Conservation (phyloP, 192 early-diverging fungal species). For the Coemansia sp. region DNA sequence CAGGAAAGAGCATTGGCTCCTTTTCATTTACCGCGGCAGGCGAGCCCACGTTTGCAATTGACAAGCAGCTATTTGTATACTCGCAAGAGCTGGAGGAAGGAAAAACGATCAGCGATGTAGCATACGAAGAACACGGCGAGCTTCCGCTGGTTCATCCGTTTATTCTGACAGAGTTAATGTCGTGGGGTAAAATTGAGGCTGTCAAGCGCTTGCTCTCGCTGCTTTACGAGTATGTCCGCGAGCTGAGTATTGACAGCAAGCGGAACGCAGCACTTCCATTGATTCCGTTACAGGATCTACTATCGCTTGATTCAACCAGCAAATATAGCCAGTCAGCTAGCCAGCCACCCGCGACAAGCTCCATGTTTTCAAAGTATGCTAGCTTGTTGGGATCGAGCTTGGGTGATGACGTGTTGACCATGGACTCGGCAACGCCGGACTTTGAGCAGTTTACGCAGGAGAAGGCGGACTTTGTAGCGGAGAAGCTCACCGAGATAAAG, state of each 20-base stretch:
- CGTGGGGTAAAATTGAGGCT: conserved; percentile 44
- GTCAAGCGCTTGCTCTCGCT: conserved; percentile 32
- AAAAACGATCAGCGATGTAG: conserved; percentile 22
- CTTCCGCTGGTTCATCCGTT: conserved; percentile 47
- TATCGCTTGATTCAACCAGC: background rate
- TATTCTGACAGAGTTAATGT: conserved; percentile 50
- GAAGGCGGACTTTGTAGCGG: conserved; percentile 45
- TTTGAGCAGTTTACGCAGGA: conserved; percentile 40
- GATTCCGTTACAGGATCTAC: conserved; percentile 31
- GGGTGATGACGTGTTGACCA: conserved; percentile 3
- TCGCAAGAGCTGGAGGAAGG: conserved; percentile 20
- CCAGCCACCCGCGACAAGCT: background rate
- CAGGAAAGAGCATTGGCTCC: conserved; percentile 35
- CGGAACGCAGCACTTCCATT: conserved; percentile 24
- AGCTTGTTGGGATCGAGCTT: conserved; percentile 15
- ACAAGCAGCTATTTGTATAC: conserved; percentile 28
- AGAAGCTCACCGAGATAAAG: conserved; percentile 49
- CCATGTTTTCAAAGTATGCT: conserved; percentile 23
- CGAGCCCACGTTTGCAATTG: conserved; percentile 49
- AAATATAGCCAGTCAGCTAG: background rate
- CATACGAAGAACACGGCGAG: conserved; percentile 50
- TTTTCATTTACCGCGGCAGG: conserved; percentile 53
- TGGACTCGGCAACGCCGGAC: conserved; percentile 18
- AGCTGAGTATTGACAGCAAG: conserved; percentile 20
- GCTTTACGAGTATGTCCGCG: conserved; percentile 48